These are phyloP conservation scores for Starmerella sp. DNA, from an alignment of 805 yeast genomes.

Conservation along the genomic window DNA sequence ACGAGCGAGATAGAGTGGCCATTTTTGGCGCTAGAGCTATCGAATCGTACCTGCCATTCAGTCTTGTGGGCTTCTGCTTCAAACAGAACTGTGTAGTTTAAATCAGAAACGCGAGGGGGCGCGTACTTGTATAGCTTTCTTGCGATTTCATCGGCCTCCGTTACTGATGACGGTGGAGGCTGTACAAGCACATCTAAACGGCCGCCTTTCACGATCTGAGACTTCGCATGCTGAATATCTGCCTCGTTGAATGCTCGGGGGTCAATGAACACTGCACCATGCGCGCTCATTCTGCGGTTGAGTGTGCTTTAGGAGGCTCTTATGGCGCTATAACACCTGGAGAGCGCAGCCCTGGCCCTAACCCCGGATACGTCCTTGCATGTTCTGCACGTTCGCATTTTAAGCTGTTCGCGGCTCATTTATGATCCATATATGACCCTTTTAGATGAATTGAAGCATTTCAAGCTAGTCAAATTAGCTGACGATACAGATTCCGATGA, in stretches of 20 bases:
- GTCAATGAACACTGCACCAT: slow-evolving; percentile 1
- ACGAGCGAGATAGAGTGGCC: background rate
- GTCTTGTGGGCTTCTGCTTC: background rate
- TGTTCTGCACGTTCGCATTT: background rate
- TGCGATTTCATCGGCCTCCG: slow-evolving; percentile 4
- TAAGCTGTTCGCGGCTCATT: too few relatives aligned
- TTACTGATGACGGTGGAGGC: slow-evolving; percentile 6
- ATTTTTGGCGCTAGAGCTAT: background rate
- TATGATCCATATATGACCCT: background rate
- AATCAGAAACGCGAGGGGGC: slow-evolving; percentile 4
- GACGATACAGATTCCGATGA: background rate
- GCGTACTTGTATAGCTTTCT: slow-evolving; percentile 14
- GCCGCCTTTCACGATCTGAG: slow-evolving; percentile 5
- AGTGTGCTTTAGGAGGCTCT: background rate
- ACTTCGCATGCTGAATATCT: slow-evolving; percentile 4
- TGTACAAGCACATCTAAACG: slow-evolving; percentile 15
- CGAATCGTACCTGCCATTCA: slow-evolving; percentile 1
- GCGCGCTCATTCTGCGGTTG: background rate
- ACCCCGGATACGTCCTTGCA: background rate
- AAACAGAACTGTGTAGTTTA: slow-evolving; percentile 10
- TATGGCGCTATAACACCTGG: too few relatives aligned
- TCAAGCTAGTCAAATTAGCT: background rate
- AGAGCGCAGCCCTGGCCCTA: background rate
- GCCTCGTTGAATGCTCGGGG: background rate
- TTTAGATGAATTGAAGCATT: background rate